phyloP scores from a whole-genome alignment of 2,329 filamentous ascomycete genomes.

The Ceratocystis harringtonii region DNA sequence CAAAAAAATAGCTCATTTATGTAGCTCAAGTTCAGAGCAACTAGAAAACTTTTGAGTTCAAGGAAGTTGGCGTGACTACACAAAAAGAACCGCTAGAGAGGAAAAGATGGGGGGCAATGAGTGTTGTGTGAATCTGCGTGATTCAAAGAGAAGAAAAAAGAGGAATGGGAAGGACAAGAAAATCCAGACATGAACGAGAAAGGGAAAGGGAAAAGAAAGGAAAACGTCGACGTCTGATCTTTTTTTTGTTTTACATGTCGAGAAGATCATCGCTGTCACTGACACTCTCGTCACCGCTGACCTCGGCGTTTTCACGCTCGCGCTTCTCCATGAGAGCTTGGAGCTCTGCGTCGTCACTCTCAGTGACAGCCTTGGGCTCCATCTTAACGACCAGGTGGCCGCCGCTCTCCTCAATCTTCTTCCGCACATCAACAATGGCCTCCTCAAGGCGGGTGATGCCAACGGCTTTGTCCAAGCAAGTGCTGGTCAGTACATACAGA shows the following conservation, averaged over 20 bases:
- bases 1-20: neutral
- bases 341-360: slow-evolving; percentile 93
- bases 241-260: slow-evolving; percentile 11
- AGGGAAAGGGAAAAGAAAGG: slow-evolving; percentile 2
- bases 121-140: neutral
- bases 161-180: neutral
- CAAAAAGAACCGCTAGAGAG: slow-evolving; percentile 2
- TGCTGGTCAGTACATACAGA: slow-evolving; percentile 88
- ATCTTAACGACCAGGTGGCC: slow-evolving; percentile 86
- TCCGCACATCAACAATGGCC: slow-evolving; percentile 75
- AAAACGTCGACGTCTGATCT: neutral
- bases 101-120: neutral
- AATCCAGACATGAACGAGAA: neutral
- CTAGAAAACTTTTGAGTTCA: neutral
- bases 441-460: slow-evolving; percentile 77
- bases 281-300: slow-evolving; percentile 92
- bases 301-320: slow-evolving; percentile 92
- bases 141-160: neutral
- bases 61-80: neutral
- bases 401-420: slow-evolving; percentile 60
- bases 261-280: slow-evolving; percentile 73
- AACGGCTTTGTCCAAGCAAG: slow-evolving; percentile 80
- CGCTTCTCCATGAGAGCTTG: slow-evolving; percentile 98
- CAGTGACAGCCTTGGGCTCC: slow-evolving; percentile 97
- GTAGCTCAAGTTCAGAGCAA: neutral